Percentiles rank a stretch among this genome's conserved stretches.
phyloP scores from a whole-genome alignment of 1,284 basidiomycete genomes.

The Moniliophthora roreri region DNA sequence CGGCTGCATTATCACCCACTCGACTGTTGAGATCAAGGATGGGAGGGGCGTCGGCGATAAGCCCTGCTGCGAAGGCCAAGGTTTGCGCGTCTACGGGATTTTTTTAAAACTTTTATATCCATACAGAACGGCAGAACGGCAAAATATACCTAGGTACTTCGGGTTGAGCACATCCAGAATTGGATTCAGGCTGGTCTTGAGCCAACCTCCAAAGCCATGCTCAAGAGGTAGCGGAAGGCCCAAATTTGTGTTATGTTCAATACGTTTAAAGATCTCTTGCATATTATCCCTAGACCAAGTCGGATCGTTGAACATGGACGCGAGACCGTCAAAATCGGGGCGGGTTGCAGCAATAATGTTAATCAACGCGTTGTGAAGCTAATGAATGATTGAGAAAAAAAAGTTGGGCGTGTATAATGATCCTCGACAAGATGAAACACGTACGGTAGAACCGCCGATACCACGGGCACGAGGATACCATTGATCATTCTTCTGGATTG shows the following conservation, averaged over 20 bases:
- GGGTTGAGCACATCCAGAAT: slow-evolving; percentile 15
- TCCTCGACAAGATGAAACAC: background rate
- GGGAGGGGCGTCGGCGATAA: slow-evolving; percentile 11
- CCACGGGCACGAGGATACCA: slow-evolving; percentile 25
- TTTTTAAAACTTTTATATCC: too few relatives aligned
- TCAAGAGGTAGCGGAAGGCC: slow-evolving; percentile 10
- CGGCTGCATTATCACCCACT: slow-evolving; percentile 17
- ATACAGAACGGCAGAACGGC: too few relatives aligned
- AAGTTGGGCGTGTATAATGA: background rate
- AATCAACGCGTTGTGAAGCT: slow-evolving; percentile 24
- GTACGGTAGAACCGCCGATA: slow-evolving; percentile 23
- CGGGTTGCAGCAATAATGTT: slow-evolving; percentile 20
- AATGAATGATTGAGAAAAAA: background rate
- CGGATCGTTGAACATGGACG: slow-evolving; percentile 20
- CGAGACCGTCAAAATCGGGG: slow-evolving; percentile 20
- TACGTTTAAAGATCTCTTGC: slow-evolving; percentile 21
- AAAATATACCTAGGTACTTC: slow-evolving; percentile 15
- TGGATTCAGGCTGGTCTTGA: slow-evolving; percentile 20
- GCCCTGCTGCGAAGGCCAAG: slow-evolving; percentile 9
- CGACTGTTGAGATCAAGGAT: slow-evolving; percentile 21
- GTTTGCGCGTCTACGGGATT: slow-evolving; percentile 14
- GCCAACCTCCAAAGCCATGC: slow-evolving; percentile 24
- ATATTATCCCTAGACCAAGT: slow-evolving; percentile 22
- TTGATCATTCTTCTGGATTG: slow-evolving; percentile 18
- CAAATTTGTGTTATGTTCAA: slow-evolving; percentile 20